phyloP scores from a whole-genome alignment of 306 rosid species.

The Cucurbita pepo region DNA sequence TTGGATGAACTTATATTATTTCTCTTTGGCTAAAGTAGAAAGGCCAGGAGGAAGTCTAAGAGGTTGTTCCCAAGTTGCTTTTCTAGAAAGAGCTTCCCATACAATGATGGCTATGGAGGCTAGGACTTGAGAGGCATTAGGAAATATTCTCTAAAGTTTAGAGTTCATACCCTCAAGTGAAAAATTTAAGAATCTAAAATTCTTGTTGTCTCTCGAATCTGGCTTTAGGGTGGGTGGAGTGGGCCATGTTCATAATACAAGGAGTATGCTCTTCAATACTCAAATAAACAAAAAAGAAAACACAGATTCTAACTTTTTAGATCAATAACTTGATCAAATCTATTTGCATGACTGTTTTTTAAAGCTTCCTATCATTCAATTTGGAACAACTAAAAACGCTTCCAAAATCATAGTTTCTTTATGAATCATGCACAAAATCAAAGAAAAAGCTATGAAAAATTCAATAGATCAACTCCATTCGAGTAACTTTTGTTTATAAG shows the following conservation, averaged over 20 bases:
- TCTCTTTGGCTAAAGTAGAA: background rate
- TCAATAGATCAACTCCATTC: background rate
- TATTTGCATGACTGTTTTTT: background rate
- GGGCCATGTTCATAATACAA: background rate
- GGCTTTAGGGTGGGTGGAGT: background rate
- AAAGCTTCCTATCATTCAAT: background rate
- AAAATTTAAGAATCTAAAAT: background rate
- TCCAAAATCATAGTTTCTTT: background rate
- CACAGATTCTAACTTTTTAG: background rate
- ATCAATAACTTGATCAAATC: background rate
- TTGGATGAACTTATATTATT: background rate
- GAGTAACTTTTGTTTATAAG: background rate
- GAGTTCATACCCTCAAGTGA: background rate
- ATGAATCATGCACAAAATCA: background rate
- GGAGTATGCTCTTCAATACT: background rate
- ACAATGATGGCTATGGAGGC: background rate
- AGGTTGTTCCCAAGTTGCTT: background rate
- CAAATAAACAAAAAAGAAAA: background rate
- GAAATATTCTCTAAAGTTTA: background rate
- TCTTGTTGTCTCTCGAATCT: background rate
- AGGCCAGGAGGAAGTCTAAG: background rate
- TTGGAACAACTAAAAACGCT: background rate
- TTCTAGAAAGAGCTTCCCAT: background rate
- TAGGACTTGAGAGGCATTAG: background rate
- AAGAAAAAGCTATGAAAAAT: background rate